Percentiles rank a stretch among this genome's conserved stretches.
phyloP scores from a whole-genome alignment of 2,329 filamentous ascomycete genomes.

The Cladosporium colombiae region DNA sequence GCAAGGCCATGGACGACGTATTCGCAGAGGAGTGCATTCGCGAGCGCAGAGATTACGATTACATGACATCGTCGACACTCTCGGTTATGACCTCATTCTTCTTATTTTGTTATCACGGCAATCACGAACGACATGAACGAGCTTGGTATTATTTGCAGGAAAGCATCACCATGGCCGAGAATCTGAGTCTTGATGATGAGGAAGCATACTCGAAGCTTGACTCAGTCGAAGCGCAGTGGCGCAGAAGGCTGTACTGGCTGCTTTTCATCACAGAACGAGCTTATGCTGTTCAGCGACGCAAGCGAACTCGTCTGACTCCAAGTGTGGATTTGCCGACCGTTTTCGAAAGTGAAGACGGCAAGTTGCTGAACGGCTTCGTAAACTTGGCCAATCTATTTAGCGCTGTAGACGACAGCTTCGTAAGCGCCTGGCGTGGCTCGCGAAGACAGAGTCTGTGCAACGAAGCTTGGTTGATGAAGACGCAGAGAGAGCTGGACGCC shows the following conservation, averaged over 20 bases:
- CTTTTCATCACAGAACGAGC: slow-evolving; percentile 41
- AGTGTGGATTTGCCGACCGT: slow-evolving; percentile 35
- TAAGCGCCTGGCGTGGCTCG: slow-evolving; percentile 38
- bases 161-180: slow-evolving; percentile 38
- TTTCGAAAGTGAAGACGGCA: slow-evolving; percentile 38
- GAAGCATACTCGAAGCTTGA: slow-evolving; percentile 35
- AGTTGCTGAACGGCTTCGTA: slow-evolving; percentile 39
- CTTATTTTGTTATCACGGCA: slow-evolving; percentile 40
- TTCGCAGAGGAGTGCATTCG: slow-evolving; percentile 39
- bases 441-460: slow-evolving; percentile 37
- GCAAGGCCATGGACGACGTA: slow-evolving; percentile 32
- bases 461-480: slow-evolving; percentile 37
- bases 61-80: slow-evolving; percentile 32
- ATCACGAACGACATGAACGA: slow-evolving; percentile 35
- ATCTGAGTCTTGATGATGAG: slow-evolving; percentile 38
- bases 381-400: slow-evolving; percentile 39
- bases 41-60: slow-evolving; percentile 35
- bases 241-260: slow-evolving; percentile 39
- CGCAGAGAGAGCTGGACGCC: slow-evolving; percentile 37
- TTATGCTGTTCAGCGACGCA: slow-evolving; percentile 39
- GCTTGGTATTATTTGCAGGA: slow-evolving; percentile 41
- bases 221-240: slow-evolving; percentile 37
- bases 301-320: slow-evolving; percentile 36
- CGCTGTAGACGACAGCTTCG: slow-evolving; percentile 39
- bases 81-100: slow-evolving; percentile 41